A percentile compares a stretch with the other conserved stretches of the same genome.
These are phyloP conservation scores for Curvularia eragrostidis DNA, from an alignment of 2,329 filamentous ascomycete species.

Conservation along the genomic window DNA sequence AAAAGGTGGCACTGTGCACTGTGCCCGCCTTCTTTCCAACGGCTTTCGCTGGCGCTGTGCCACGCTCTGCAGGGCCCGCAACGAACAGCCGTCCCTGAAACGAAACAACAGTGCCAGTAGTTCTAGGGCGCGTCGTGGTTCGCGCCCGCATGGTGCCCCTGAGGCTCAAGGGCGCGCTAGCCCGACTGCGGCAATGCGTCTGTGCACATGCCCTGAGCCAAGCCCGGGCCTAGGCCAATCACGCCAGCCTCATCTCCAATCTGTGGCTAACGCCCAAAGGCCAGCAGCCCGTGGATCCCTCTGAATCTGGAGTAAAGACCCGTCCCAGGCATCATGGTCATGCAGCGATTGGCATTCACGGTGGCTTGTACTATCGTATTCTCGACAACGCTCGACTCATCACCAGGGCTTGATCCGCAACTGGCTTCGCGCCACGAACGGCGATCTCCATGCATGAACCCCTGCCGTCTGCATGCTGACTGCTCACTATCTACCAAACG, in stretches of 20 bases:
- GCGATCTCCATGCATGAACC: constrained; percentile 10
- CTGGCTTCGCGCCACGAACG: constrained; percentile 12
- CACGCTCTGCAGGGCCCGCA: constrained; percentile 27
- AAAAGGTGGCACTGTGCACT: constrained; percentile 20
- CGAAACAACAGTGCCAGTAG: constrained; percentile 31
- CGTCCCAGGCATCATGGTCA: constrained; percentile 13
- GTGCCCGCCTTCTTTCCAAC: constrained; percentile 18
- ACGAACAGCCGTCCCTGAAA: constrained; percentile 29
- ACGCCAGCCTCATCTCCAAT: constrained; percentile 20
- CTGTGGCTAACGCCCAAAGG: constrained; percentile 21
- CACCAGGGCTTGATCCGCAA: neutral
- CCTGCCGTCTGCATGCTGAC: constrained; percentile 2
- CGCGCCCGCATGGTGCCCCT: constrained; percentile 25
- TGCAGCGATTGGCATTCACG: neutral
- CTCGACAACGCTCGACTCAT: neutral
- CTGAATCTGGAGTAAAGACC: constrained; percentile 14
- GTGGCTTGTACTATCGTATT: neutral
- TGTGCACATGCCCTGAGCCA: constrained; percentile 16
- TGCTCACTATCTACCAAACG: constrained; percentile 54
- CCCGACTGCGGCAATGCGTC: constrained; percentile 29
- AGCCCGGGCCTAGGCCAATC: constrained; percentile 27
- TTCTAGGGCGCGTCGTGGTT: constrained; percentile 32
- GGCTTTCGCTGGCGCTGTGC: constrained; percentile 21
- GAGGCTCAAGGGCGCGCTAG: constrained; percentile 34
- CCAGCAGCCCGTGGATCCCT: constrained; percentile 11